Conservation (phyloP, 2,329 filamentous ascomycete genomes). For the Talaromyces funiculosus region DNA sequence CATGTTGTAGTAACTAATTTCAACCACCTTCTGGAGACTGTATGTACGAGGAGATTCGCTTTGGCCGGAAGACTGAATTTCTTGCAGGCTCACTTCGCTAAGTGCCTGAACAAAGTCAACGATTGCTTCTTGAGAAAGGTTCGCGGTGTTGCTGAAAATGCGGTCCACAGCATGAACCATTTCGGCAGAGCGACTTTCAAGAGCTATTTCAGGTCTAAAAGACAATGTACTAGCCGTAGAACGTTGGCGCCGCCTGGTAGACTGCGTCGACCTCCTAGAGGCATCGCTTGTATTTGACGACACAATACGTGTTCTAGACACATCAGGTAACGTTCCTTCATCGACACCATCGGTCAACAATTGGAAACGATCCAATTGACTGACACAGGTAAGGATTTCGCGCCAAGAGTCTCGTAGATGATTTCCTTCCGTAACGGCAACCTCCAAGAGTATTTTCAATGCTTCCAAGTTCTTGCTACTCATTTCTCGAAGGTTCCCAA, state of each 20-base stretch:
- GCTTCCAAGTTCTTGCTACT: conserved; percentile 94
- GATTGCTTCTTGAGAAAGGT: conserved; percentile 88
- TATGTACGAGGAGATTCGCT: conserved; percentile 95
- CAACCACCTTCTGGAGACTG: conserved; percentile 94
- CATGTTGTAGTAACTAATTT: conserved; percentile 99
- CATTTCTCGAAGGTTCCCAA: conserved; percentile 94
- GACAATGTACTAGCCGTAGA: conserved; percentile 46
- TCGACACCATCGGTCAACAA: conserved; percentile 92
- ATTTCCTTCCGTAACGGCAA: conserved; percentile 90
- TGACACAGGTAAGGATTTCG: conserved; percentile 90
- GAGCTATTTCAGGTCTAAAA: conserved; percentile 73
- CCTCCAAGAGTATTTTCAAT: conserved; percentile 81
- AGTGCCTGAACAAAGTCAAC: conserved; percentile 89
- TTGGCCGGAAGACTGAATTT: conserved; percentile 93
- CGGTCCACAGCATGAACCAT: conserved; percentile 89
- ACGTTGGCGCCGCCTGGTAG: conserved; percentile 44
- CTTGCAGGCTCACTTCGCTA: conserved; percentile 96
- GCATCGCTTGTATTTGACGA: conserved; percentile 50
- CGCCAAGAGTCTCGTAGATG: conserved; percentile 86
- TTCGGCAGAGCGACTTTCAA: conserved; percentile 87
- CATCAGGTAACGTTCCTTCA: conserved; percentile 85
- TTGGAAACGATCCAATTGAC: conserved; percentile 90
- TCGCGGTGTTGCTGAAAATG: conserved; percentile 94
- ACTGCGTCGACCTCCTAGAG: conserved; percentile 62
- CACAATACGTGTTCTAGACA: conserved; percentile 73